Evolutionary conservation across 441 rosid genomes (phyloP), one percentile per base, ranked within the genome.

Genomic region (Euphorbia schlechtendalii): DNA sequence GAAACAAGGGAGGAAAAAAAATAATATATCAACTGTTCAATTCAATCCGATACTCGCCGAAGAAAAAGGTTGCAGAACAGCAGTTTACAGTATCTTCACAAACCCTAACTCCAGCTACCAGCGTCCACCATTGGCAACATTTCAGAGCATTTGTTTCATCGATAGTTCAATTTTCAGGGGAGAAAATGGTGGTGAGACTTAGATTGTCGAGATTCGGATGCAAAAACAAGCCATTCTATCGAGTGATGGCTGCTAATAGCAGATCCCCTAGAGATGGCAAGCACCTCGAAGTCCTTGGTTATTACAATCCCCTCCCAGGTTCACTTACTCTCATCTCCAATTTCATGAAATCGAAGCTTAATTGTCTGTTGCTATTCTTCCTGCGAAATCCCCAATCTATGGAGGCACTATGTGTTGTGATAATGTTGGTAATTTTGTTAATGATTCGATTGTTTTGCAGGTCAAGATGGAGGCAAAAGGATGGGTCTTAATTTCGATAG

Each of bases 401-500:
- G 0, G 38, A 27, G 20, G 38, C 21, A 14, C 27, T 12, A 8
- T 60, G 34, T 43, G 9, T 27, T 28, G 38, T 20, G 34, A 28
- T 46, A 22, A 24, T 27, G 17, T 59, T 5, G 9, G n/a, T 11
- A n/a, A 52, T 6, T 8, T 45, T 61, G 52, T 45, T 11, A 45
- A 43, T 24, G 4, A 43, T 12, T 72, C 13, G 34, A 3, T 69
- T 48, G 53, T n/a, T 48, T 66, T 73, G 52, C 71, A 89, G 88
- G 90, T 58, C 94, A 85, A 76, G 94, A 85, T 63, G 86, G 92
- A 22, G 92, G 92, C 61, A 89, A 89, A 77, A 72, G 96, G 52
- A 84, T 87, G 91, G 94, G 96, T 68, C 86, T 85, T 30, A 87
- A 85, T 68, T 89, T 89, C 36, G 88, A 87, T 25, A 81, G 88